Percentiles rank a stretch among this genome's conserved stretches.
Evolutionary conservation across 768 basidiomycete species (phyloP).

Genomic region (Phanerodontia chrysosporium): DNA sequence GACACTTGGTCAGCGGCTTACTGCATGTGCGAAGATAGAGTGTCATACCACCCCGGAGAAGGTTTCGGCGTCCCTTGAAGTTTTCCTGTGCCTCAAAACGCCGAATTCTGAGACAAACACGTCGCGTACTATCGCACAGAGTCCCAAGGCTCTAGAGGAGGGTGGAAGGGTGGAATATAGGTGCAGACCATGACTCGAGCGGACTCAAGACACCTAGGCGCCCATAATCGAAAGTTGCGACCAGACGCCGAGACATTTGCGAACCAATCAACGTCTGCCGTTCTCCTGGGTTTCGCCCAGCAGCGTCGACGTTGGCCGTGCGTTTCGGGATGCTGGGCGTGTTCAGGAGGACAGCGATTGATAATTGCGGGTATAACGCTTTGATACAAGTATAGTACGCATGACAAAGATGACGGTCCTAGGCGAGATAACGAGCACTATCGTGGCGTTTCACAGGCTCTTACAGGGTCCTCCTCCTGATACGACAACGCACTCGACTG

Average conservation of each 20-base stretch:
- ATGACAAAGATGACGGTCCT: neutral
- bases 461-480: slow-evolving; percentile 48
- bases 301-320: neutral
- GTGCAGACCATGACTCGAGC: neutral
- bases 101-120: neutral
- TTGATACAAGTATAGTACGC: neutral
- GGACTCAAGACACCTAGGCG: neutral
- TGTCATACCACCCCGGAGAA: neutral
- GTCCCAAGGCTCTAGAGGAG: neutral
- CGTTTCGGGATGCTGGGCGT: too few relatives aligned
- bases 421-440: neutral
- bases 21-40: neutral
- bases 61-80: neutral
- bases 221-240: neutral
- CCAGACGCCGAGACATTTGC: neutral
- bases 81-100: neutral
- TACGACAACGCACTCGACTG: slow-evolving; percentile 64
- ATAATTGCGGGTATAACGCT: neutral
- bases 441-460: neutral
- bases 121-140: neutral
- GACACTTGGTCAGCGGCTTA: neutral
- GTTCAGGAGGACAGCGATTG: neutral
- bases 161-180: neutral
- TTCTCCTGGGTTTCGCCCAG: neutral
- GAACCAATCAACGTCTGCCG: neutral